These are phyloP conservation scores for Blastobotrys serpentis DNA, from an alignment of 1,139 yeast species.

Conservation along the genomic window DNA sequence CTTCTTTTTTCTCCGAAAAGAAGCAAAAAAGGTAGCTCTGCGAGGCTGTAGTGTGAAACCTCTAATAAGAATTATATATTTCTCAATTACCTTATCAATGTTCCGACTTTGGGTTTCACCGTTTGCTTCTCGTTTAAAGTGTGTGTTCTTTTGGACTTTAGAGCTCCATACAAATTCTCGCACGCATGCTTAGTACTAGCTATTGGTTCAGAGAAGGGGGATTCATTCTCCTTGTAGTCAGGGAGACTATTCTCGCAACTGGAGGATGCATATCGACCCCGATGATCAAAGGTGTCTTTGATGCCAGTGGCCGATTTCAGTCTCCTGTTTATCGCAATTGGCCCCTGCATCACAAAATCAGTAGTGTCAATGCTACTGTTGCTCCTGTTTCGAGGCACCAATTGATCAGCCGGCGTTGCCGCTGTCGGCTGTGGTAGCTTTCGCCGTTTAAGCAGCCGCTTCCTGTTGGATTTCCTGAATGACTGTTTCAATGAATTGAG, in stretches of 20 bases:
- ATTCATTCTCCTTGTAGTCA: slow-evolving; percentile 7
- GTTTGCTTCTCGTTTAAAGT: background rate
- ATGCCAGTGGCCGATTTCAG: slow-evolving; percentile 5
- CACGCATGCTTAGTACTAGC: slow-evolving; percentile 1
- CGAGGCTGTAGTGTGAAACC: no score
- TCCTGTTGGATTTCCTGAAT: background rate
- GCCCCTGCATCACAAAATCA: slow-evolving; percentile 8
- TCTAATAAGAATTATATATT: no score
- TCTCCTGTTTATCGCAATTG: slow-evolving; percentile 2
- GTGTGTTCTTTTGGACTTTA: background rate
- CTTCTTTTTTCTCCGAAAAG: no score
- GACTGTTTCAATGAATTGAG: slow-evolving; percentile 3
- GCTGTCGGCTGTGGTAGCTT: background rate
- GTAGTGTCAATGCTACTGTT: slow-evolving; percentile 5
- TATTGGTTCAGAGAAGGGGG: slow-evolving; percentile 5
- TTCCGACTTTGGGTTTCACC: background rate
- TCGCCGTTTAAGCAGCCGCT: background rate
- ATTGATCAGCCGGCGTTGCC: background rate
- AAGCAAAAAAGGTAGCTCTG: no score
- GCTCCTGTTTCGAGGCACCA: background rate
- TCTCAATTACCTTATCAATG: background rate
- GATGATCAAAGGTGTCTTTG: slow-evolving; percentile 5
- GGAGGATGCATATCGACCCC: background rate
- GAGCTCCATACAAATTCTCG: slow-evolving; percentile 6
- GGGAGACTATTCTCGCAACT: background rate